Evolutionary conservation across 306 rosid species (phyloP).

Genomic region (Prunus persica): DNA sequence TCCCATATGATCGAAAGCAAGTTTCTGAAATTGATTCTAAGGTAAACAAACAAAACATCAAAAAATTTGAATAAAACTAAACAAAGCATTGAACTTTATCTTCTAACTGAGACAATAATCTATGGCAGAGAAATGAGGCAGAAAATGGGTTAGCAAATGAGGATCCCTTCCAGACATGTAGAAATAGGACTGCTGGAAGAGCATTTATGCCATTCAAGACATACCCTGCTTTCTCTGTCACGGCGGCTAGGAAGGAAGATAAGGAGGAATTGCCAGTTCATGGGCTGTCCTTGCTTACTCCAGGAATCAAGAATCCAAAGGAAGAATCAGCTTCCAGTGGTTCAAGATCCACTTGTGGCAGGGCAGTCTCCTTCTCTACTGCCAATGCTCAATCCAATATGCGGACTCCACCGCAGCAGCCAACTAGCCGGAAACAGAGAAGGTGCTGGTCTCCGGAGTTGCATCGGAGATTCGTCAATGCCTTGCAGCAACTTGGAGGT

Average conservation of each 20-base stretch:
- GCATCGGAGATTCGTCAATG: conserved; percentile 78
- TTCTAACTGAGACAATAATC: not conserved
- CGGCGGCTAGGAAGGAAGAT: conserved; percentile 52
- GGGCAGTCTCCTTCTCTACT: conserved; percentile 48
- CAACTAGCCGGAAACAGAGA: conserved; percentile 73
- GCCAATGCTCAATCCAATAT: conserved; percentile 41
- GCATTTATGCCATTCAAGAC: conserved; percentile 58
- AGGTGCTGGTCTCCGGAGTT: conserved; percentile 97
- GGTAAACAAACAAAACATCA: conserved; percentile 35
- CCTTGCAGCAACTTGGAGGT: conserved; percentile 96
- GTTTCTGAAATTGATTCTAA: conserved; percentile 45
- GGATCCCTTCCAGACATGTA: conserved; percentile 48
- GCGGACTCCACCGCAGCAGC: conserved; percentile 43
- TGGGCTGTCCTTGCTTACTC: conserved; percentile 65
- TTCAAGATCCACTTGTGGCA: conserved; percentile 47
- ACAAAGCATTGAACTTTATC: not conserved
- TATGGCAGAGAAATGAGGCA: conserved; percentile 52
- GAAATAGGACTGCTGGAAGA: conserved; percentile 43
- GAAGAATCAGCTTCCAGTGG: conserved; percentile 59
- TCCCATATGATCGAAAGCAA: conserved; percentile 33
- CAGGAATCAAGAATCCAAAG: conserved; percentile 49
- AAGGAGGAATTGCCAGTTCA: conserved; percentile 53
- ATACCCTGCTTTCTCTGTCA: conserved; percentile 42
- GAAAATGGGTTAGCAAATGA: conserved; percentile 35
- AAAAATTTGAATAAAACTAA: not conserved